Base-by-base conservation (phyloP, 2,329 filamentous ascomycete species). In the Alternaria gansuensis region DNA sequence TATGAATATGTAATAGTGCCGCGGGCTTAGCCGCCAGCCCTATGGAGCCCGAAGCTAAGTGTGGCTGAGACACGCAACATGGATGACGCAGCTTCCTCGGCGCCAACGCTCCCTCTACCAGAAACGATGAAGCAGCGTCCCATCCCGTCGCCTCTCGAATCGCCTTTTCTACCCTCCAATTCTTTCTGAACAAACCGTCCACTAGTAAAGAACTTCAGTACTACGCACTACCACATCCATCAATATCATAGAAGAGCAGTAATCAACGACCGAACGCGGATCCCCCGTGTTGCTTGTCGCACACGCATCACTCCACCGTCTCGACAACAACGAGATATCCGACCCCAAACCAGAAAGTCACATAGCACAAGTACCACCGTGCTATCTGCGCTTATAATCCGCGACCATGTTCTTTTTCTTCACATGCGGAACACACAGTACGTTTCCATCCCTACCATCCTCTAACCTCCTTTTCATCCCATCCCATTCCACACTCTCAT, bases 351-450 rank as follows among this genome's bases (percentile, higher is more conserved):
- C 28, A 48, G 24, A 11, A 17, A 21, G 40, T n/a, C 28, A 43
- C 45, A 2, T 13, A 45, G 4, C 5, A 43, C 10, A 37, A n/a
- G 11, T 24, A 29, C 28, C 31, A 34, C 33, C 39, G 54, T 57
- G 55, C 53, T 29, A 24, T 29, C 11, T 11, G 21, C 40, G 51
- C 46, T 41, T 51, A 40, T 36, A 33, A 43, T 11, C 29, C 43
- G 29, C 59, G 41, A 67, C 34, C 29, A 80, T 81, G 78, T 80
- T 80, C 69, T 80, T 83, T 76, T 78, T 83, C 74, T 82, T 83
- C 66, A 82, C 81, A 0, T 83, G 81, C 67, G 82, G 81, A 58
- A 79, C 79, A 21, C 81, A 83, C 65, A 82, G 79, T 82, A 73
- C 51, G 77, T 71, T 29, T 24, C 21, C 5, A 11, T 9, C 26